phyloP scores from a whole-genome alignment of 2,329 filamentous ascomycete species.

The Trichoderma afroharzianum region DNA sequence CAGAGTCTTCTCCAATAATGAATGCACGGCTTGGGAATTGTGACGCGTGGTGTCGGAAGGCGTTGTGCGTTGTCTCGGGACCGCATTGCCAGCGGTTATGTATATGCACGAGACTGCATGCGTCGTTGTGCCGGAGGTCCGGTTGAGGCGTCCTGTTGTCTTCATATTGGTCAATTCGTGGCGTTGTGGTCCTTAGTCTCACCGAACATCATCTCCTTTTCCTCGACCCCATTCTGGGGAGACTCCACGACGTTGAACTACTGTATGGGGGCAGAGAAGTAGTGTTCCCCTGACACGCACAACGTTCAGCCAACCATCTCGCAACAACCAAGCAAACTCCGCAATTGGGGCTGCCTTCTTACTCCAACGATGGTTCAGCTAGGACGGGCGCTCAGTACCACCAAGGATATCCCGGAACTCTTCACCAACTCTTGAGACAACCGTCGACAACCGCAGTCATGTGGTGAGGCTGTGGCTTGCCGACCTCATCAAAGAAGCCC shows the following conservation, averaged over 20 bases:
- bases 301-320: not conserved
- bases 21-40: not conserved
- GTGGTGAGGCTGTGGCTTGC: not conserved
- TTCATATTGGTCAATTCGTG: constrained; percentile 4
- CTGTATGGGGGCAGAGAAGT: constrained; percentile 4
- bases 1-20: not conserved
- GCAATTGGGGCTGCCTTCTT: not conserved
- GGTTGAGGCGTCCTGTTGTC: constrained; percentile 12
- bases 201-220: constrained; percentile 4
- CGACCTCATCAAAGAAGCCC: not conserved
- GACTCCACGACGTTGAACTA: constrained; percentile 8
- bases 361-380: not conserved
- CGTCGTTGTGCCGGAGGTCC: constrained; percentile 9
- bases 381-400: not conserved
- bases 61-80: constrained; percentile 3
- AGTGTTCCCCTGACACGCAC: constrained; percentile 8
- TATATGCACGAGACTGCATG: not conserved
- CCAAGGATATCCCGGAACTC: not conserved
- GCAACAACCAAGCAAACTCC: not conserved
- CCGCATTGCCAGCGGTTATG: constrained; percentile 1
- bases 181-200: constrained; percentile 6
- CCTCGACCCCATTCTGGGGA: constrained; percentile 6
- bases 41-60: constrained; percentile 2
- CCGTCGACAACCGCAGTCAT: not conserved
- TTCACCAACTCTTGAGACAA: not conserved